Evolutionary conservation across 805 yeast genomes (phyloP).

Genomic region (Blastobotrys chiropterorum): DNA sequence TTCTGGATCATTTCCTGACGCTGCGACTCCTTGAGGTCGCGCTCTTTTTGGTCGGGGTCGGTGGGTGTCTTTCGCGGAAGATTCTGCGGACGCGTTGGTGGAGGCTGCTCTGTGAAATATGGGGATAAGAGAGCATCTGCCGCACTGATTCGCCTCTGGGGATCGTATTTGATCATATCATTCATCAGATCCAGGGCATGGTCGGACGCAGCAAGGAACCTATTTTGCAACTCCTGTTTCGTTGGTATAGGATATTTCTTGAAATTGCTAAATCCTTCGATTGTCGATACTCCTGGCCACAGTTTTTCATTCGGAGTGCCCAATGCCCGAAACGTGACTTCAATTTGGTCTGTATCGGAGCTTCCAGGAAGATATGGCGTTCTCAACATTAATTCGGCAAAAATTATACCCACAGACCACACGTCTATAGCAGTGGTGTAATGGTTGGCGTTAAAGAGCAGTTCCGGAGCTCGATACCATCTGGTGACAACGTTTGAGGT

Average conservation of each 20-base stretch:
- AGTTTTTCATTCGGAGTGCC: conserved; percentile 91
- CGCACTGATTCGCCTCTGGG: conserved; percentile 63
- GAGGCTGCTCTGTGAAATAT: conserved; percentile 68
- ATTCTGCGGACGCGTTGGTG: conserved; percentile 59
- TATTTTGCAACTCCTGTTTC: conserved; percentile 65
- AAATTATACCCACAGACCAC: conserved; percentile 96
- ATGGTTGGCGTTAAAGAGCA: conserved; percentile 80
- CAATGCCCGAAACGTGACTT: conserved; percentile 87
- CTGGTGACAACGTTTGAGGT: conserved; percentile 95
- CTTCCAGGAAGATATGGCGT: conserved; percentile 93
- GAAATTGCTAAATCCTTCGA: conserved; percentile 59
- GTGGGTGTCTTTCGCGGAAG: conserved; percentile 43
- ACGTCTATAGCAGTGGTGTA: conserved; percentile 86
- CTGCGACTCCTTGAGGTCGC: conserved; percentile 13
- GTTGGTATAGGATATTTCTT: conserved; percentile 80
- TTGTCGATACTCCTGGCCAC: conserved; percentile 84
- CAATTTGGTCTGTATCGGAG: conserved; percentile 83
- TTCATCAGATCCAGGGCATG: conserved; percentile 70
- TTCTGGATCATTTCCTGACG: conserved; percentile 15
- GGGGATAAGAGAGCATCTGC: conserved; percentile 56
- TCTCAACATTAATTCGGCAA: conserved; percentile 92
- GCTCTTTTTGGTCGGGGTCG: conserved; percentile 16
- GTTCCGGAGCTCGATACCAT: conserved; percentile 97
- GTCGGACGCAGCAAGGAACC: conserved; percentile 89
- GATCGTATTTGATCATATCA: conserved; percentile 70